Conservation (phyloP, 2,329 filamentous ascomycete genomes). For the Scedosporium boydii region DNA sequence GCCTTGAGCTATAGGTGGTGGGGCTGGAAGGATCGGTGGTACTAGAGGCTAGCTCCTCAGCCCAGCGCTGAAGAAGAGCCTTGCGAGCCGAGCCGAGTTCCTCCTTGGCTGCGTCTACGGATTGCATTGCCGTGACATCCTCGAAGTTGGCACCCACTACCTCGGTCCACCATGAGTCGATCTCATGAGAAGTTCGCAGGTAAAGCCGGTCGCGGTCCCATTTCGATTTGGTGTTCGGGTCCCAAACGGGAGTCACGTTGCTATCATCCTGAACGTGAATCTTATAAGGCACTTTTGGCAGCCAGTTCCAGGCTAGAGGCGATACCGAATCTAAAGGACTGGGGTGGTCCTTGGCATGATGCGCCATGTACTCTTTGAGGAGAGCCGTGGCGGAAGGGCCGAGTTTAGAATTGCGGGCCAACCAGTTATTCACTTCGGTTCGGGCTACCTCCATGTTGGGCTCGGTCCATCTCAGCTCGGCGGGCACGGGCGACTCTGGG, state of each 20-base stretch:
- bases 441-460: constrained; percentile 47
- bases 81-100: constrained; percentile 38
- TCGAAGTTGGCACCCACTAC: constrained; percentile 52
- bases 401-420: constrained; percentile 50
- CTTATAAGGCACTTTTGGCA: constrained; percentile 28
- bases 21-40: constrained; percentile 36
- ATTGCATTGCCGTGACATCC: constrained; percentile 47
- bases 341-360: constrained; percentile 36
- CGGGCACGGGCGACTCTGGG: constrained; percentile 27
- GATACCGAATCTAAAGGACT: constrained; percentile 40
- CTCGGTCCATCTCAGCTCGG: constrained; percentile 42
- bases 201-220: constrained; percentile 50
- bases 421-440: constrained; percentile 52
- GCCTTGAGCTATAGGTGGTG: neutral
- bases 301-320: constrained; percentile 47
- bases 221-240: constrained; percentile 43
- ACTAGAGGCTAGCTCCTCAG: constrained; percentile 3
- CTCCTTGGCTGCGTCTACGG: constrained; percentile 49
- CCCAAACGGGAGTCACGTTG: constrained; percentile 37
- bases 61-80: constrained; percentile 9
- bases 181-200: constrained; percentile 52
- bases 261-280: constrained; percentile 27
- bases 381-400: constrained; percentile 46
- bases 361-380: constrained; percentile 44
- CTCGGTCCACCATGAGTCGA: constrained; percentile 56